Evolutionary conservation across 2,329 filamentous ascomycete genomes (phyloP), one percentile per base, ranked within the genome.

Genomic region (Cladosporium sp.): DNA sequence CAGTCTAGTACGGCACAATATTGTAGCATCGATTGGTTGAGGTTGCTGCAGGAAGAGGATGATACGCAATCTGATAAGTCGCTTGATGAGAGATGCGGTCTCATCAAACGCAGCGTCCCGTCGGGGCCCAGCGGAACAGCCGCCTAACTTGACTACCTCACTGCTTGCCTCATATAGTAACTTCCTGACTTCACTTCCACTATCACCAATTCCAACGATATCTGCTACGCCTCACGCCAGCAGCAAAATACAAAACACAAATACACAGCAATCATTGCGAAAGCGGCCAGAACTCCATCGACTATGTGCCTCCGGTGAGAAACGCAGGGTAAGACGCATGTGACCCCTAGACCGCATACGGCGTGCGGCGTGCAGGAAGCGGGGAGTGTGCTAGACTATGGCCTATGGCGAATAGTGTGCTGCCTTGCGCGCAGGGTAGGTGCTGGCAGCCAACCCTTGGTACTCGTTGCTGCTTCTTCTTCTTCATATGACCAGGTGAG

Each of bases 391-490:
- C 30, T 32, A 30, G 28, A 30, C 28, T 30, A 30, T 30, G 28
- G 28, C 28, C 28, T n/a, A 49, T 51, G 47, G 47, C 59, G 59
- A 62, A 62, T 52, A n/a, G 15, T 32, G 24, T 26, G 41, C 41
- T 47, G 41, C 41, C 41, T 18, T 10, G 18, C 36, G 24, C 36
- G 21, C 21, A 18, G n/a, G 59, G 59, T 21, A 54, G 28, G 59
- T 51, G 44, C 59, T 62, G 44, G 38, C 36, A 28, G 30, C 59
- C 59, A 62, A 54, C 15, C 59, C n/a, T 62, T 47, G 52, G 28
- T 30, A 49, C 59, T 52, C 49, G 44, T 44, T 34, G 30, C 44
- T 34, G 30, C 44, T 34, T 34, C 41, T 59, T 38, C 30, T 34
- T 34, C 41, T 59, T 38, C 30, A 49, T 51, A 47, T 51, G 38